Conservation (phyloP, 1,139 yeast species). For the Yamadazyma membranifaciens region DNA sequence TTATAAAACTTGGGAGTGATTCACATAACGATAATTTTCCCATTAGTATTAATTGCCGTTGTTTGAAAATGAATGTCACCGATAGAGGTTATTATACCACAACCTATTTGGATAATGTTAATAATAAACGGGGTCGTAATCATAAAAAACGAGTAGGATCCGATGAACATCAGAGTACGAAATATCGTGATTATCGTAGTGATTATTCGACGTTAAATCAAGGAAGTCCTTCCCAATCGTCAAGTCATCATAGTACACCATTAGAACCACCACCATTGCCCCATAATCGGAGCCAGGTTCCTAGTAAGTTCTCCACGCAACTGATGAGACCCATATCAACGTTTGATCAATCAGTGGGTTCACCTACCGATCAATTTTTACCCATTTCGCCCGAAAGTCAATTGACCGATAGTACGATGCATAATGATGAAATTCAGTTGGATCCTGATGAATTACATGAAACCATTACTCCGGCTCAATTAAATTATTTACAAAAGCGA, state of each 20-base stretch:
- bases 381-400: slow-evolving; percentile 13
- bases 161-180: neutral
- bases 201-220: slow-evolving; percentile 6
- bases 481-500: slow-evolving; percentile 24
- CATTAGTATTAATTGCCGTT: too few relatives aligned
- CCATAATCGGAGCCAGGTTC: neutral
- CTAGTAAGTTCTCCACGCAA: slow-evolving; percentile 1
- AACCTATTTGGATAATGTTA: slow-evolving; percentile 23
- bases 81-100: slow-evolving; percentile 28
- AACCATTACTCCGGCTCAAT: slow-evolving; percentile 38
- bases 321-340: neutral
- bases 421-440: slow-evolving; percentile 8
- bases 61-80: slow-evolving; percentile 26
- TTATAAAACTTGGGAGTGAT: too few relatives aligned
- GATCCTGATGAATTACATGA: slow-evolving; percentile 34
- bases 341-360: neutral
- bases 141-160: slow-evolving; percentile 1
- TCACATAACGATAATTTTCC: too few relatives aligned
- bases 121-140: slow-evolving; percentile 8
- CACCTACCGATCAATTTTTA: neutral
- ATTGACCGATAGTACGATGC: slow-evolving; percentile 7
- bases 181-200: slow-evolving; percentile 3
- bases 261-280: slow-evolving; percentile 1
- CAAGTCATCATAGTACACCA: neutral
- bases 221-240: neutral